Base-by-base conservation (phyloP, 495 filamentous ascomycete species). In the Podospora pseudocomata region DNA sequence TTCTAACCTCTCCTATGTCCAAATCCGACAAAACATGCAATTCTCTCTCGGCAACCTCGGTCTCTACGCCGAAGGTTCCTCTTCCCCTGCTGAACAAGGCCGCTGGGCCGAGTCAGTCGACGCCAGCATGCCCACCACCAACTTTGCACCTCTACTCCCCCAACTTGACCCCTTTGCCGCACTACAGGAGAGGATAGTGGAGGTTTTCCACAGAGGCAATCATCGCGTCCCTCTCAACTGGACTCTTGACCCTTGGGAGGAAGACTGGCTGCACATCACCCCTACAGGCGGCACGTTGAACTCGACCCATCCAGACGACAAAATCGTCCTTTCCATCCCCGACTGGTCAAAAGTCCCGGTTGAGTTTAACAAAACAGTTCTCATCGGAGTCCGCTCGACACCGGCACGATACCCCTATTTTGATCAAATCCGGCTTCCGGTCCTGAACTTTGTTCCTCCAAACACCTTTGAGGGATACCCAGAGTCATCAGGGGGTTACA, bases 131-230 rank as follows among this genome's bases (percentile, higher is more conserved):
- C 74, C 74, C n/a, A 84, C 84, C 61, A 78, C 80, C 5, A 67
- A 67, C 58, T 76, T 78, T 55, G 81, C 80, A 16, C 73, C 83
- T 15, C 66, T 79, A 1, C 79, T 89, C 6, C 80, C 84, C 4
- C 72, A 80, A 1, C 80, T 89, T 67, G 83, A 83, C 65, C 85
- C 84, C 3, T 89, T 86, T 70, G 82, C 84, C 2, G 78, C 81
- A 1, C 2, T 11, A 0, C 72, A 72, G 11, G 75, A 76, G 4
- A 81, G 85, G 56, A 85, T 77, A 72, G 82, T 89, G 57, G 88
- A 89, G 18, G 77, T 90, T 56, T 90, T 85, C 70, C 80, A 78
- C 63, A 79, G 85, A 16, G 88, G 88, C 19, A 83, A 82, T 2
- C 71, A 81, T 19, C 75, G 73, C 13, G 68, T 77, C 9, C 71